Percentiles rank a stretch among this genome's conserved stretches.
These are phyloP conservation scores for Juncus effusus DNA, from an alignment of 176 grass and related monocot species.

Conservation along the genomic window DNA sequence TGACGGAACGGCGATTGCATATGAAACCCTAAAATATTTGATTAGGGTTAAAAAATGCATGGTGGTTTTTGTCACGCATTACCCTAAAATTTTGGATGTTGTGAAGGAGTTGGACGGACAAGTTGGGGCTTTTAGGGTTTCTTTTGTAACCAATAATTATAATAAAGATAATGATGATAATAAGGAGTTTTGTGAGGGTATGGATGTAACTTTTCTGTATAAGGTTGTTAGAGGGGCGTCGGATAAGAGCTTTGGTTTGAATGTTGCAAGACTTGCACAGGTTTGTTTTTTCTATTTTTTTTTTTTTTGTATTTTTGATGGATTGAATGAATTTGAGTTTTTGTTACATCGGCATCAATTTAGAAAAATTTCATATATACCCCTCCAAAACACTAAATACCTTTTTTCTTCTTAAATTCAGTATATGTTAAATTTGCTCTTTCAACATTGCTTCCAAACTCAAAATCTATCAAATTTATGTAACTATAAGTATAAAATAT, in stretches of 20 bases:
- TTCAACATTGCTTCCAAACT: too few relatives aligned
- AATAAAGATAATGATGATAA: constrained; percentile 5
- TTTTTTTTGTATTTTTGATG: constrained; percentile 11
- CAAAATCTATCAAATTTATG: too few relatives aligned
- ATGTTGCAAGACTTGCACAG: constrained; percentile 89
- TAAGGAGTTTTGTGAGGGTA: constrained; percentile 21
- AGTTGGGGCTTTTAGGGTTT: constrained; percentile 80
- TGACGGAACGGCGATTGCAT: constrained; percentile 88
- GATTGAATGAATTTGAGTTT: neutral
- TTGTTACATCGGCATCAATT: too few relatives aligned
- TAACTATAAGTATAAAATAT: too few relatives aligned
- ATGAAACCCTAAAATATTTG: constrained; percentile 72
- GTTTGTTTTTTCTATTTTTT: constrained; percentile 40
- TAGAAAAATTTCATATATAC: too few relatives aligned
- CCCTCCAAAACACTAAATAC: too few relatives aligned
- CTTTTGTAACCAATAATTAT: constrained; percentile 32
- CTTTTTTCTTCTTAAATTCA: too few relatives aligned
- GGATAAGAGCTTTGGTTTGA: constrained; percentile 94
- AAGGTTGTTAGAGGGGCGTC: constrained; percentile 85
- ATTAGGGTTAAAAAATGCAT: constrained; percentile 62
- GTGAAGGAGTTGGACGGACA: constrained; percentile 64
- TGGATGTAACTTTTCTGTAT: constrained; percentile 92
- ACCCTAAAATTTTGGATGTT: constrained; percentile 89
- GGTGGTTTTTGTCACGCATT: constrained; percentile 90
- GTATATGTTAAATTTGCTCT: too few relatives aligned